Evolutionary conservation across 2,329 filamentous ascomycete species (phyloP), one percentile per base, ranked within the genome.

Genomic region (Colletotrichum sp.): DNA sequence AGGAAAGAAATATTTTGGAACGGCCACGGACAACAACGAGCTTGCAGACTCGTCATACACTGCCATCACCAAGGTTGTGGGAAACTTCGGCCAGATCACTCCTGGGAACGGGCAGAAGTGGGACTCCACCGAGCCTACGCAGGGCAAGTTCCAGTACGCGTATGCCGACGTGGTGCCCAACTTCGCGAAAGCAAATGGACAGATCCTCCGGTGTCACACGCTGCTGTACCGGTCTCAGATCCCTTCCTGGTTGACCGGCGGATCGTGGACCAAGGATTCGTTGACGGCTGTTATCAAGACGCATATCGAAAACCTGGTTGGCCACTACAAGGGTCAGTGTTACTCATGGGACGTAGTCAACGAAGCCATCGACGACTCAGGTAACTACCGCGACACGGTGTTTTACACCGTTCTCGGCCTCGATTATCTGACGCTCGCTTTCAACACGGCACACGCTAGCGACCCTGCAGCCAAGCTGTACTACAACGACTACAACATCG

Each of bases 21-120:
- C 91, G 1, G 92, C 92, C 2, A 91, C 92, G 55, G 91, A 94
- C 81, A 92, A 93, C 74, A 81, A 82, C 4, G 88, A 74, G 12
- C 72, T 77, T 39, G 90, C 77, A 81, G 90, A 94, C 82, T 80
- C 83, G 13, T 79, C 87, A 34, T 95, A 94, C 82, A 84, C 85
- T 60, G 81, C 83, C 7, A 90, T 92, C 77, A 84, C 93, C 59
- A 87, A 86, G 73, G 85, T 92, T 80, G 91, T 93, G 80, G 85
- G 87, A 65, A 86, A 93, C 82, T 94, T 94, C 79, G 93, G 92
- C 39, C 89, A 92, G 81, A 87, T 93, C 32, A 93, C 92, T 0
- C 91, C 92, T 0, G 90, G 89, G 68, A 94, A 94, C 81, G 88
- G 89, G 4, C 90, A 92, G 82, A 89, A 92, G 87, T 95, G 92